phyloP scores from a whole-genome alignment of 495 filamentous ascomycete species.

The Rhypophila decipiens region DNA sequence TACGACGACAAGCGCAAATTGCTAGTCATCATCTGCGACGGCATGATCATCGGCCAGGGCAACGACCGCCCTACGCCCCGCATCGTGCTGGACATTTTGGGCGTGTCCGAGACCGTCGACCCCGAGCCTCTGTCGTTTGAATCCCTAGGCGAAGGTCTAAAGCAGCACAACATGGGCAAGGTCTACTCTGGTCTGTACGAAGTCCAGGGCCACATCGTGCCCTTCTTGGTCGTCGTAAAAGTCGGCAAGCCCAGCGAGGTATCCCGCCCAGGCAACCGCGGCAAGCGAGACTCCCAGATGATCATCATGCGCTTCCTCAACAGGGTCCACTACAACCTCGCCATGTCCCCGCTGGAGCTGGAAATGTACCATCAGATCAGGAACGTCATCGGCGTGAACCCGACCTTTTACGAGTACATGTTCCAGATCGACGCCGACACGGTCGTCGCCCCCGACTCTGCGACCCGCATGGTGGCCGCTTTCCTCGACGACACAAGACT shows the following conservation, averaged over 20 bases:
- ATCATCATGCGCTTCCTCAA: slow-evolving; percentile 97
- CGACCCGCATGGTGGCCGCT: slow-evolving; percentile 83
- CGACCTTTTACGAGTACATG: slow-evolving; percentile 96
- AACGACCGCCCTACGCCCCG: slow-evolving; percentile 93
- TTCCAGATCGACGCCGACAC: slow-evolving; percentile 98
- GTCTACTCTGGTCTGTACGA: slow-evolving; percentile 97
- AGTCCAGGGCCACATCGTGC: slow-evolving; percentile 95
- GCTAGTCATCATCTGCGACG: slow-evolving; percentile 88
- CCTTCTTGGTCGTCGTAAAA: slow-evolving; percentile 95
- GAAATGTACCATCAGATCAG: slow-evolving; percentile 99
- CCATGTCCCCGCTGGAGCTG: slow-evolving; percentile 94
- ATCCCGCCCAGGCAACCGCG: slow-evolving; percentile 91
- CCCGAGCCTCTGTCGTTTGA: slow-evolving; percentile 98
- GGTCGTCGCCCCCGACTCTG: slow-evolving; percentile 83
- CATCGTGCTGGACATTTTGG: slow-evolving; percentile 95
- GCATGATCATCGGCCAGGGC: slow-evolving; percentile 99
- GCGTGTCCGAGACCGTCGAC: slow-evolving; percentile 87
- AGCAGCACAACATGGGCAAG: slow-evolving; percentile 99
- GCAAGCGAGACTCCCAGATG: slow-evolving; percentile 99
- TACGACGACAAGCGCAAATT: slow-evolving; percentile 99
- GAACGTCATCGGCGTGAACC: slow-evolving; percentile 98
- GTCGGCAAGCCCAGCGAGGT: slow-evolving; percentile 96
- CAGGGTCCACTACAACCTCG: slow-evolving; percentile 89
- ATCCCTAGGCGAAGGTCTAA: slow-evolving; percentile 89
- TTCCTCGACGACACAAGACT: slow-evolving; percentile 88